Evolutionary conservation across 805 yeast species (phyloP), one percentile per base, ranked within the genome.

Genomic region (Candida piceae): DNA sequence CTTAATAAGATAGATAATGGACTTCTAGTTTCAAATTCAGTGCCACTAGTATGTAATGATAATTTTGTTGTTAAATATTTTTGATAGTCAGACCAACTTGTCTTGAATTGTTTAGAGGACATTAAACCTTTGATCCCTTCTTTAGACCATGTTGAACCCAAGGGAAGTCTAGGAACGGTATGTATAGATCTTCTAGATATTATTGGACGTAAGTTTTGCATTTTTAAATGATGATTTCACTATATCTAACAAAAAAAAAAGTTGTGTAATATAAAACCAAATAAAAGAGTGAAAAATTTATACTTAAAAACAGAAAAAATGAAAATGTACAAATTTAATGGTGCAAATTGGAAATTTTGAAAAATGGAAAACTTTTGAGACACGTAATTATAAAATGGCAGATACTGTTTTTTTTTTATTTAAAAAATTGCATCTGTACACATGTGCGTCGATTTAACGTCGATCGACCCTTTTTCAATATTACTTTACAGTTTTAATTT

Each of bases 21-120:
- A 15, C 72, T 64, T 56, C 84, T 76, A 7, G 83, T 72, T 60
- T 87, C 96, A 57, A 79, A 72, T 38, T 78, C 81, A 1, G 95
- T 84, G 12, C 95, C 96, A 33, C 72, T 74, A 2, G 95, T 84
- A 34, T 75, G 64, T 46, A 74, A 62, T 16, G 81, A 70, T 46
- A 84, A 63, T 38, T 77, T 75, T 48, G 78, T 69, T 39, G 84
- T 72, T 37, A 78, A 61, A 43, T 65, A 76, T 36, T 66, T 68
- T 63, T 90, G 98, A 60, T 86, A 80, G 38, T 88, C 83, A 4
- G 64, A 64, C 97, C 97, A 90, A 3, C 88, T 84, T 4, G 72
- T 62, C 40, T 79, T 64, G 63, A 80, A 85, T 23, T 87, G 95
- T 38, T 69, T 57, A 2, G 78, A 53, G 5, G 83, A 66, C 65